These are phyloP conservation scores for Gaeumannomyces sp. DNA, from an alignment of 2,329 filamentous ascomycete genomes.

Conservation along the genomic window DNA sequence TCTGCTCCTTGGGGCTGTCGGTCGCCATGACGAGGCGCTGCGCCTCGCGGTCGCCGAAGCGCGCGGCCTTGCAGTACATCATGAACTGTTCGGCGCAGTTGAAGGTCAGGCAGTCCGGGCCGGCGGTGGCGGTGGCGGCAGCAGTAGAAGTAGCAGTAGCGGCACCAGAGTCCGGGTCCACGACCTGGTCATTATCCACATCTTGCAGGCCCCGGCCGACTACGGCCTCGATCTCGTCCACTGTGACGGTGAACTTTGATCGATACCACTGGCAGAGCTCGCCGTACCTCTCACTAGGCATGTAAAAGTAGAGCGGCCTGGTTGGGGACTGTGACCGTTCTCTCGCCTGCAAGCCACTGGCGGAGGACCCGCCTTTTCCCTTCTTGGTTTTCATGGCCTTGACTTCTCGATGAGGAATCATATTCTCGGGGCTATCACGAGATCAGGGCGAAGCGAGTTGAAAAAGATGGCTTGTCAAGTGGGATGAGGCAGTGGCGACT, in stretches of 20 bases:
- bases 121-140: constrained; percentile 8
- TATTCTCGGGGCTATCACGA: no score
- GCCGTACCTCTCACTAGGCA: constrained; percentile 23
- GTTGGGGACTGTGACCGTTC: no score
- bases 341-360: no score
- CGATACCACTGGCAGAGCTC: constrained; percentile 31
- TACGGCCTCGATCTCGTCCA: constrained; percentile 22
- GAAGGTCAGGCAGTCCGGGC: constrained; percentile 23
- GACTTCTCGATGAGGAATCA: no score
- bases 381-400: no score
- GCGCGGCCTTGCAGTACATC: constrained; percentile 35
- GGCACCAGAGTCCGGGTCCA: no score
- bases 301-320: constrained; percentile 24
- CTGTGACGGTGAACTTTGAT: constrained; percentile 23
- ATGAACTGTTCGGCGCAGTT: constrained; percentile 23
- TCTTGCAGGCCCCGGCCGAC: constrained; percentile 20
- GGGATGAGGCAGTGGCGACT: no score
- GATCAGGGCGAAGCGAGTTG: no score
- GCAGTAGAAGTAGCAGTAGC: not conserved
- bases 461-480: no score
- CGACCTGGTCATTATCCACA: constrained; percentile 8
- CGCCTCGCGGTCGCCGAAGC: constrained; percentile 25
- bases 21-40: constrained; percentile 8
- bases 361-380: no score
- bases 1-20: constrained; percentile 12